Conservation (phyloP, 2,329 filamentous ascomycete species). For the Colletotrichum lindemuthianum region DNA sequence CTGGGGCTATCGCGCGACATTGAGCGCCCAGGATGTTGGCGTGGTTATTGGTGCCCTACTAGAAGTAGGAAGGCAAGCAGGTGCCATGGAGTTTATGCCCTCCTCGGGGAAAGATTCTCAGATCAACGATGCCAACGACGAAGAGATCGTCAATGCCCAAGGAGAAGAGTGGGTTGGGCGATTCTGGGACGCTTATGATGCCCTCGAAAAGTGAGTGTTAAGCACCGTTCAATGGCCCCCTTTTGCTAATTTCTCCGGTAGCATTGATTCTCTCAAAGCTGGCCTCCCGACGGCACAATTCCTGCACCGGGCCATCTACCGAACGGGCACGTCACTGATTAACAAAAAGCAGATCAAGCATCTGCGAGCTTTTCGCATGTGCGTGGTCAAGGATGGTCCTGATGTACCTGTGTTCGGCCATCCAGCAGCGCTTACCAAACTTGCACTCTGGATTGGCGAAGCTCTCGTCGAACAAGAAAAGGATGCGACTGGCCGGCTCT, state of each 20-base stretch:
- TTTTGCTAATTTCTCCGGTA: conserved; percentile 58
- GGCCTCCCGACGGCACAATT: conserved; percentile 87
- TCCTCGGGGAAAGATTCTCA: background rate
- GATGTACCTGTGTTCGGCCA: conserved; percentile 93
- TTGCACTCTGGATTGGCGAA: conserved; percentile 94
- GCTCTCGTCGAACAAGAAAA: conserved; percentile 90
- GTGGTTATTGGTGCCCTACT: conserved; percentile 91
- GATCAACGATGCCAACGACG: conserved; percentile 52
- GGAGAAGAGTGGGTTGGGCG: conserved; percentile 72
- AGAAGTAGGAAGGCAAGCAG: conserved; percentile 79
- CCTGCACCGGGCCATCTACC: conserved; percentile 90
- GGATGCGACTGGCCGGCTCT: conserved; percentile 75
- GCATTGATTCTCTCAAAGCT: conserved; percentile 79
- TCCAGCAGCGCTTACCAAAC: conserved; percentile 89
- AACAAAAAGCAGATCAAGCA: conserved; percentile 95
- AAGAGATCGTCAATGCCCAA: conserved; percentile 56
- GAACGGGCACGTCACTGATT: conserved; percentile 89
- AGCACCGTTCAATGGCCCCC: conserved; percentile 50
- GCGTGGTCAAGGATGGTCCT: conserved; percentile 92
- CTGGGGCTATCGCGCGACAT: conserved; percentile 96
- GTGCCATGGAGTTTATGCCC: conserved; percentile 45
- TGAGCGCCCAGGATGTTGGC: conserved; percentile 94
- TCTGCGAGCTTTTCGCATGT: conserved; percentile 91
- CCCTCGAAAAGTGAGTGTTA: conserved; percentile 71
- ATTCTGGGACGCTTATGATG: conserved; percentile 79